phyloP scores from a whole-genome alignment of 768 basidiomycete genomes.

The Pisolithus microcarpus region DNA sequence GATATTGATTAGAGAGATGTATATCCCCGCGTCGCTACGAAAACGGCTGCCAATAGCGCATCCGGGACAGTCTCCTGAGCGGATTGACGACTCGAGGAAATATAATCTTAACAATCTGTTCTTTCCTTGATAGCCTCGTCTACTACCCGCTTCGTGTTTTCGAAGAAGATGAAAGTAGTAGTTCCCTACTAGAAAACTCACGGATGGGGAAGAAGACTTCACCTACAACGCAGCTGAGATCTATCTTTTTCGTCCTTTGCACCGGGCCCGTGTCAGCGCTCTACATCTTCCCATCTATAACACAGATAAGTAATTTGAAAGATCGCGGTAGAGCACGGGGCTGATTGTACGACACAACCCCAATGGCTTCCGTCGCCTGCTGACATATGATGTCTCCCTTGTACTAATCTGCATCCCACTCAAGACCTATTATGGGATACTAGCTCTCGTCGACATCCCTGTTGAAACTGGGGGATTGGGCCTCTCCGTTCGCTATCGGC shows the following conservation, averaged over 20 bases:
- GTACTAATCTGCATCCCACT: conserved; percentile 45
- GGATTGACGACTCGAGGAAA: too few species aligned
- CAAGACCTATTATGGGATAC: conserved; percentile 43
- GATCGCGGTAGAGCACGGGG: too few species aligned
- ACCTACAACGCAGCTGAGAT: background rate
- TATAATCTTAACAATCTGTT: too few species aligned
- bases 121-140: too few species aligned
- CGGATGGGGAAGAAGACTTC: background rate
- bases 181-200: background rate
- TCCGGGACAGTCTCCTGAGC: too few species aligned
- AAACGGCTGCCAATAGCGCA: too few species aligned
- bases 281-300: conserved; percentile 4
- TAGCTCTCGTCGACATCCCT: conserved; percentile 56
- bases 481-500: conserved; percentile 26
- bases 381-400: conserved; percentile 12
- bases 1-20: too few species aligned
- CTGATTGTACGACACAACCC: too few species aligned
- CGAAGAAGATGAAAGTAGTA: background rate
- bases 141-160: too few species aligned
- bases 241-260: background rate
- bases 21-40: too few species aligned
- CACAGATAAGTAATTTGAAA: background rate
- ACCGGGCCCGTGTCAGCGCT: background rate
- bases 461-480: conserved; percentile 25
- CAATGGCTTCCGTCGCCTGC: too few species aligned